phyloP scores from a whole-genome alignment of 805 yeast genomes.

The Wickerhamomyces xylosicus region DNA sequence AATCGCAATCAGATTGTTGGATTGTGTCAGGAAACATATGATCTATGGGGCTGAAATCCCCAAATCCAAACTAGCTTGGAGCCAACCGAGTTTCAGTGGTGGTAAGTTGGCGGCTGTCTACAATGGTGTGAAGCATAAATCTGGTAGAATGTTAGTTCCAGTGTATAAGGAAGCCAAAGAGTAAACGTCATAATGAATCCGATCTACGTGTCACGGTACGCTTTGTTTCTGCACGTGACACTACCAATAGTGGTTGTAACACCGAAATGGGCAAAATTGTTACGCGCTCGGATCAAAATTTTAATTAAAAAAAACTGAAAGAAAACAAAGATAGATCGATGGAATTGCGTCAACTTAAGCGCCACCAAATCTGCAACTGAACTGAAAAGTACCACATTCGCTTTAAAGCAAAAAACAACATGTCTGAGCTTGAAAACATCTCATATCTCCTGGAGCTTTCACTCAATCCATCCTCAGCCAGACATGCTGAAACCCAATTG shows the following conservation, averaged over 20 bases:
- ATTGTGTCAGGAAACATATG: constrained; percentile 31
- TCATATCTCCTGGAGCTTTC: constrained; percentile 52
- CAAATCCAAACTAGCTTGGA: constrained; percentile 46
- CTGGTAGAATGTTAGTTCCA: constrained; percentile 40
- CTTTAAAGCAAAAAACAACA: constrained; percentile 9
- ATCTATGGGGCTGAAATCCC: constrained; percentile 38
- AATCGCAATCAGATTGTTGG: constrained; percentile 35
- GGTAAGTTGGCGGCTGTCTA: constrained; percentile 45
- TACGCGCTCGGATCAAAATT: no score
- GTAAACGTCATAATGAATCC: no score
- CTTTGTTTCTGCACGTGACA: no score
- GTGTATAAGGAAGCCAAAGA: constrained; percentile 23
- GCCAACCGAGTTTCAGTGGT: constrained; percentile 64
- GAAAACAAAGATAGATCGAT: neutral
- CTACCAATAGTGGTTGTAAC: no score
- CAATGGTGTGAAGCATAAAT: constrained; percentile 44
- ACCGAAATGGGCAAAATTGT: no score
- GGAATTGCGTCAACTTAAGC: no score
- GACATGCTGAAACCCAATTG: constrained; percentile 56
- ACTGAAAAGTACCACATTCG: no score
- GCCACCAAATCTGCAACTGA: no score
- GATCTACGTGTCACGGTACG: no score
- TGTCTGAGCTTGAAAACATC: constrained; percentile 42
- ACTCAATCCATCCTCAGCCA: constrained; percentile 52
- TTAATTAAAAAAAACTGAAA: neutral